Base-by-base conservation (phyloP, 345 rosid species). In the Noccaea caerulescens region DNA sequence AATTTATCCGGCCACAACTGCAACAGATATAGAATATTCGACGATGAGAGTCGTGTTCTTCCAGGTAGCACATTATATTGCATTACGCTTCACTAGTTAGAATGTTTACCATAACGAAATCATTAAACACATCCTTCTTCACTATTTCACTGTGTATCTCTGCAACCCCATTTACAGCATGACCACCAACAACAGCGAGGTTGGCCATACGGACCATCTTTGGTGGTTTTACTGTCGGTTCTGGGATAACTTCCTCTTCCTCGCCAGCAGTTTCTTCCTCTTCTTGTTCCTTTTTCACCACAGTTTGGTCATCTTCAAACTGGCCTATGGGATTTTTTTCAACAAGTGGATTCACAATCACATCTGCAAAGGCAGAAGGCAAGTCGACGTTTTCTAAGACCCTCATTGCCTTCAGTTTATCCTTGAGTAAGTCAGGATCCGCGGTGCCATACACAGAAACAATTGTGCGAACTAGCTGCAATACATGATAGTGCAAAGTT, bases 81-180 rank as follows among this genome's bases (percentile, higher is more conserved):
- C 32, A 38, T 59, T 54, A 49, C 6, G 43, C 38, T 71, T 43
- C 50, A 56, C 47, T 58, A 51, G 23, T 60, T 38, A 55, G 5
- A 45, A 62, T 61, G 43, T 39, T 66, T 77, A 84, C 92, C 90
- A 87, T 46, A 41, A 79, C 80, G 55, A 89, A 89, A 2, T 82
- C 90, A 75, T 83, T 83, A 69, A 85, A 89, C 8, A 87, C 96
- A 68, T 85, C 90, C 53, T 83, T 71, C 72, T 84, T 85, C 42
- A 89, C 90, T 63, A 89, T 89, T 72, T 89, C 88, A 71, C 87
- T 89, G 44, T 89, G 96, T 76, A 87, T 89, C 75, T 82, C 86
- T 69, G 92, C 96, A 46, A 85, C 96, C 32, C 92, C 96, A 71
- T 89, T 89, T n/a, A 89, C 90, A 10, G 90, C 85, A 83, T 76